Evolutionary conservation across 805 yeast genomes (phyloP), one percentile per base, ranked within the genome.

Genomic region (Barnettozyma vustinii): DNA sequence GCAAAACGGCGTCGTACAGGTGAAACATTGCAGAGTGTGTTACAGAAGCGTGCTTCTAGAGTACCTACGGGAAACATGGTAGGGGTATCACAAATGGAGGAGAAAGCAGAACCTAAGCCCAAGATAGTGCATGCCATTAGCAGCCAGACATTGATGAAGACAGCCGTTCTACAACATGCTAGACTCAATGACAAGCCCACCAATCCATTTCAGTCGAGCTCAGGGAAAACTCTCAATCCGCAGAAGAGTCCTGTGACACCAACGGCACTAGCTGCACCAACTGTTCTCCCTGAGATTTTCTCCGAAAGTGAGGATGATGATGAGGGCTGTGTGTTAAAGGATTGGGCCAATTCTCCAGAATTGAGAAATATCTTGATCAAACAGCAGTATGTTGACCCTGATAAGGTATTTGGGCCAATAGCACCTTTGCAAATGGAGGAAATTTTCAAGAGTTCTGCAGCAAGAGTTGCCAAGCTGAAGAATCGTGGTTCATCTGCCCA

Each of bases 341-440:
- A 75, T 39, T 83, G 88, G 88, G 87, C 87, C 3, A 69, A 73
- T 48, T 74, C 84, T 2, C 83, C 86, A 5, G 76, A 74, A 50
- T 62, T 82, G 46, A 71, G 73, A 40, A 68, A 70, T 27, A 68
- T 73, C 33, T 65, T 81, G 36, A 53, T 65, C 21, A 59, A 65
- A 20, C 77, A 74, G 51, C 84, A 80, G 59, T 62, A 61, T 26
- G 67, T 83, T 52, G 83, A 88, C 58, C 91, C 94, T 0, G 80
- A 74, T 52, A 62, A 72, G 18, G 76, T 88, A 1, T 87, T 89
- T 67, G 96, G 96, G 0, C 83, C 86, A 7, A 76, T 85, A 30
- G 84, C 86, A 0, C 81, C 81, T 2, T 67, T 86, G 50, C 77
- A 81, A 46, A 80, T 84, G 68, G 87, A 81, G 46, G 88, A 82